Base-by-base conservation (phyloP, 768 basidiomycete genomes). In the Boletus subcaerulescens region DNA sequence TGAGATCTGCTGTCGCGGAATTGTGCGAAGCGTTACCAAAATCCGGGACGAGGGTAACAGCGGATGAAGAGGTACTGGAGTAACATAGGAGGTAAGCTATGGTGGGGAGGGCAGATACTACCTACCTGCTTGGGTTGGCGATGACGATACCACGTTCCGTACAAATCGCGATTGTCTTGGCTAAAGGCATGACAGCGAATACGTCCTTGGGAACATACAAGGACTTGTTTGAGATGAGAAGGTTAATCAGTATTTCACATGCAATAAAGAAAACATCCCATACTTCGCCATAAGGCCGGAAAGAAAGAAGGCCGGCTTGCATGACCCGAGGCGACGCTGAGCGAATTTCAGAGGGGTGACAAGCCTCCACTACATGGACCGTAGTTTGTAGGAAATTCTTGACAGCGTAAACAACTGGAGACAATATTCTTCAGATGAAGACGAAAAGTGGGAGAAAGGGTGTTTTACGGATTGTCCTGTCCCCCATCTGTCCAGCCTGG, bases 161-260 rank as follows among this genome's bases (percentile, higher is more conserved):
- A 58, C 83, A 83, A 24, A 93, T 77, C 0, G 83, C 86, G 7
- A 91, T 73, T 0, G 79, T 85, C 68, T 83, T 87, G 5, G 73
- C 71, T 35, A 93, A 66, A 14, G 83, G 73, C 5, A 77, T 80
- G 26, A 91, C 73, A 50, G 83, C 79, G 51, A 79, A 78, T 0
- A 83, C 83, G 53, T 91, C 89, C 63, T 82, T 86, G 1, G 91
- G 86, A 45, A 92, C 78, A 59, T 82, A 86, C 12, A 85, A 79
- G 3, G 82, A 71, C 89, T 92, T 58, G 3, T 52, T 39, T 17
- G 17, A 15, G 47, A 45, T 29, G 33, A 24, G 31, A 20, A 60
- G 11, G 29, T 38, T 26, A 31, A 15, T 38, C 31, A 29, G 6
- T 26, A 8, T 17, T 62, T 42, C 48, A 39, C n/a, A 35, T n/a